Evolutionary conservation across 176 grass and related monocot genomes (phyloP).

Genomic region (Thalia dealbata): DNA sequence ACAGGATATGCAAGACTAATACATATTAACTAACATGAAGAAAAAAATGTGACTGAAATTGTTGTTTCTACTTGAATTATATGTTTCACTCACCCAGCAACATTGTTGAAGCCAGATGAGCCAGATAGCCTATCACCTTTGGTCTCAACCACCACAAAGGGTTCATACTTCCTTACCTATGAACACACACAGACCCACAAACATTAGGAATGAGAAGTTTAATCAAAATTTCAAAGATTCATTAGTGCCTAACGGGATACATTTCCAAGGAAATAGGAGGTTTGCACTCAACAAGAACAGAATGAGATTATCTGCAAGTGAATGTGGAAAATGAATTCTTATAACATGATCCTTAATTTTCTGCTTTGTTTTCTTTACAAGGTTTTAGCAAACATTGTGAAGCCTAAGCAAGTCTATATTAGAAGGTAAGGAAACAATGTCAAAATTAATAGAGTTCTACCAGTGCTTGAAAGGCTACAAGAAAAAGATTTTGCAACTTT

Average conservation of each 20-base stretch:
- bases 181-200: not conserved
- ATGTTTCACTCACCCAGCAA: conserved; percentile 52
- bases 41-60: not conserved
- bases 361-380: not conserved
- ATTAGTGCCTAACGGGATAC: too few relatives aligned
- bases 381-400: not conserved
- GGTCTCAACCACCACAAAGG: conserved; percentile 72
- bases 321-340: too few relatives aligned
- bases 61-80: not conserved
- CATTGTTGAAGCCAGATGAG: conserved; percentile 81
- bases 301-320: too few relatives aligned
- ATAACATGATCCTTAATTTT: not conserved
- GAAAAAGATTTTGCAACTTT: too few relatives aligned
- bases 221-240: too few relatives aligned
- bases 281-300: too few relatives aligned
- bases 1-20: conserved; percentile 6
- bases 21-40: not conserved
- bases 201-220: not conserved
- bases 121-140: conserved; percentile 90
- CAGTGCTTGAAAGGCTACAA: not conserved
- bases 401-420: not conserved
- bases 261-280: too few relatives aligned
- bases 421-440: too few relatives aligned
- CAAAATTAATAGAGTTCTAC: too few relatives aligned
- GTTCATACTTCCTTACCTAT: conserved; percentile 67